phyloP scores from a whole-genome alignment of 352 stramenopile species.

The Ophiocytium majus region DNA sequence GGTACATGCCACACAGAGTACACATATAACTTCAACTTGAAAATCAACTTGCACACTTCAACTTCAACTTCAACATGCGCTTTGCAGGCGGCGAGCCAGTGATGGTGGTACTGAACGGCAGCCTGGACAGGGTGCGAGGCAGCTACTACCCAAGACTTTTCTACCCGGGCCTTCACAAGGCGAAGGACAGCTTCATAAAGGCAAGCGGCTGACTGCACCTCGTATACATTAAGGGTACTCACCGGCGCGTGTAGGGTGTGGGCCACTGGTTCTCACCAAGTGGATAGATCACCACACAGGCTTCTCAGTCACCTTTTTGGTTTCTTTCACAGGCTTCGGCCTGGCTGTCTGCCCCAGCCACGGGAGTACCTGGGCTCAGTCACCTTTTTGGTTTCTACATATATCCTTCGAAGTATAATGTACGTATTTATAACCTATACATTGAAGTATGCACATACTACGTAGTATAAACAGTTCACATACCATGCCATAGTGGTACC shows the following conservation, averaged over 20 bases:
- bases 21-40: no score
- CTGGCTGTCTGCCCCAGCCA: not conserved
- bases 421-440: slow-evolving; percentile 1
- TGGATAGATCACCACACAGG: not conserved
- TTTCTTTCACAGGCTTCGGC: not conserved
- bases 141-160: slow-evolving; percentile 58
- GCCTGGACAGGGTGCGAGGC: slow-evolving; percentile 46
- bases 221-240: not conserved
- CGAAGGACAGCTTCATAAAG: slow-evolving; percentile 54
- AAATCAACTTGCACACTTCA: no score
- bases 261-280: not conserved
- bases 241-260: not conserved
- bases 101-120: slow-evolving; percentile 53
- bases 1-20: no score
- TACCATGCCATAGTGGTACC: not conserved
- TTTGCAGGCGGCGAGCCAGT: not conserved
- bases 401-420: not conserved
- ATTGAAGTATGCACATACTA: not conserved
- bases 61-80: no score
- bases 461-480: not conserved
- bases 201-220: not conserved
- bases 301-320: not conserved
- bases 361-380: not conserved
- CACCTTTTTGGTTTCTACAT: not conserved
- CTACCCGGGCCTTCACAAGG: slow-evolving; percentile 55